These are phyloP conservation scores for Draba incana DNA, from an alignment of 345 rosid genomes.

Conservation along the genomic window DNA sequence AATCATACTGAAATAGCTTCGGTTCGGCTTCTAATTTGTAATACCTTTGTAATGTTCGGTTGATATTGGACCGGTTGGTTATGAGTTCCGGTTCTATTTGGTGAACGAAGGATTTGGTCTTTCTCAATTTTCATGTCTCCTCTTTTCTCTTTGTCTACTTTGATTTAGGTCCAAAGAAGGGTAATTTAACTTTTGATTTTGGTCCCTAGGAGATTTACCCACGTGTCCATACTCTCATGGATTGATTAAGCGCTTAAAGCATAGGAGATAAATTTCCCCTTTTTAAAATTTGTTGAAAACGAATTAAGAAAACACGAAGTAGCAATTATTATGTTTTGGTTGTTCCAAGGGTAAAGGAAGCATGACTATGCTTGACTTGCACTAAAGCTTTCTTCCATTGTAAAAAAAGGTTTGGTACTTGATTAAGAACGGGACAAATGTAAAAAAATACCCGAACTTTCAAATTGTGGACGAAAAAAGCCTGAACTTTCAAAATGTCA, in stretches of 20 bases:
- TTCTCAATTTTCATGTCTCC: no score
- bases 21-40: no score
- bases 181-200: conserved; percentile 10
- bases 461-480: no score
- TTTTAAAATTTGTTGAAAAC: background rate
- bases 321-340: conserved; percentile 33
- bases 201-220: conserved; percentile 9
- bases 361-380: conserved; percentile 39
- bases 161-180: conserved; percentile 18
- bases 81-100: no score
- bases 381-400: conserved; percentile 38
- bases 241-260: conserved; percentile 15
- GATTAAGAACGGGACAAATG: no score
- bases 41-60: no score
- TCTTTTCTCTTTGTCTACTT: background rate
- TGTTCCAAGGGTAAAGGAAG: conserved; percentile 35
- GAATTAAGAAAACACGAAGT: conserved; percentile 15
- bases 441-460: no score
- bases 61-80: no score
- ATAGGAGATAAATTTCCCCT: background rate
- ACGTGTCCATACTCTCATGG: conserved; percentile 35
- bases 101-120: background rate
- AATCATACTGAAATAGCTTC: no score
- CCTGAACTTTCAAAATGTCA: no score
- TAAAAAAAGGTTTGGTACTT: conserved; percentile 35